phyloP scores from a whole-genome alignment of 768 basidiomycete genomes.

The Butyriboletus loyo region DNA sequence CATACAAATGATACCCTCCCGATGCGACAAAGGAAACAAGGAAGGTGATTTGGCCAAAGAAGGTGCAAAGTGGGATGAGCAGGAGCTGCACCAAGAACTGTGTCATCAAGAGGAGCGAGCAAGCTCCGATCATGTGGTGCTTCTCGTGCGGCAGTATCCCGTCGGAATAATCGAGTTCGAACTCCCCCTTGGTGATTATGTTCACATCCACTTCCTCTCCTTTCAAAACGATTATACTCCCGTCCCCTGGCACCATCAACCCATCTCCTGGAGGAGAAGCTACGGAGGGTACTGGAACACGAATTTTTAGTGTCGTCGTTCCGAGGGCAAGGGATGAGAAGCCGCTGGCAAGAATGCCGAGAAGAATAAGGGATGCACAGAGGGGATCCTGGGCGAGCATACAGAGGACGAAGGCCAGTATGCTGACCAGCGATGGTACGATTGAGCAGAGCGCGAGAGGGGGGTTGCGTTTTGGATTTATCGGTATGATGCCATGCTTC shows the following conservation, averaged over 20 bases:
- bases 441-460: conserved; percentile 14
- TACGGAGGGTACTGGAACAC: conserved; percentile 21
- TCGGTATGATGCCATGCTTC: conserved; percentile 3
- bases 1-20: conserved; percentile 31
- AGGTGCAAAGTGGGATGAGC: conserved; percentile 25
- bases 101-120: conserved; percentile 24
- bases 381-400: conserved; percentile 20
- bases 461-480: conserved; percentile 4
- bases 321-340: conserved; percentile 29
- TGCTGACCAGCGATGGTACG: conserved; percentile 25
- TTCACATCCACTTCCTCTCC: conserved; percentile 30
- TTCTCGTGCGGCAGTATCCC: conserved; percentile 3
- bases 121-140: conserved; percentile 17
- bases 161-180: conserved; percentile 25
- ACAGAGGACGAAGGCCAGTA: conserved; percentile 20
- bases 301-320: conserved; percentile 23
- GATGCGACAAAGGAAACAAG: conserved; percentile 29
- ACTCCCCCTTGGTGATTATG: conserved; percentile 31
- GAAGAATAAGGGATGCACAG: conserved; percentile 29
- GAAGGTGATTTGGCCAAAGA: conserved; percentile 34
- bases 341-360: conserved; percentile 32
- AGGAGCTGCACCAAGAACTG: conserved; percentile 34
- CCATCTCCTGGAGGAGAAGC: conserved; percentile 32
- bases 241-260: conserved; percentile 19
- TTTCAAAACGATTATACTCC: conserved; percentile 24